phyloP scores from a whole-genome alignment of 768 basidiomycete genomes.

The Leucogyrophana mollusca region DNA sequence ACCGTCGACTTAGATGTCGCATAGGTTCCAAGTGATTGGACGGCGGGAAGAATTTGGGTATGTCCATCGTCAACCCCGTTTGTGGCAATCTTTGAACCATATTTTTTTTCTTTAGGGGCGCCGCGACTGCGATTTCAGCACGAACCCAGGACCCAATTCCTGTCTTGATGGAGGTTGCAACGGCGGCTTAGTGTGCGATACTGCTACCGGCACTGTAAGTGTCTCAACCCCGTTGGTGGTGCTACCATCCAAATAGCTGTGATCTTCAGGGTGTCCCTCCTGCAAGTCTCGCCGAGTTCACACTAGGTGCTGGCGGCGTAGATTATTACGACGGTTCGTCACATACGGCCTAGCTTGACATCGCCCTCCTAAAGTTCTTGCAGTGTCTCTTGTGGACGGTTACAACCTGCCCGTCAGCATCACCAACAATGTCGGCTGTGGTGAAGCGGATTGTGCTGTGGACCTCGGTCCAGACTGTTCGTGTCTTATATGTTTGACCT shows the following conservation, averaged over 20 bases:
- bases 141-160: constrained; percentile 49
- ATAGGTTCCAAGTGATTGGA: constrained; percentile 63
- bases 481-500: constrained; percentile 1
- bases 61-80: too few species aligned
- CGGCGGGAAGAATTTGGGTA: constrained; percentile 65
- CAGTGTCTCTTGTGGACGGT: constrained; percentile 67
- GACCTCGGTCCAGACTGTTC: constrained; percentile 60
- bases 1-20: not conserved
- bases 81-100: not conserved
- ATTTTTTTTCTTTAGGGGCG: constrained; percentile 37
- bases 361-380: not conserved
- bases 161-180: constrained; percentile 69
- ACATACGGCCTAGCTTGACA: not conserved
- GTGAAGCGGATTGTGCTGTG: constrained; percentile 55
- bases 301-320: constrained; percentile 40
- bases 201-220: constrained; percentile 46
- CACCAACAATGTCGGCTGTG: constrained; percentile 54
- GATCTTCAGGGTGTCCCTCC: constrained; percentile 57
- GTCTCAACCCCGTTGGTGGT: too few species aligned
- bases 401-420: constrained; percentile 63
- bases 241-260: constrained; percentile 2
- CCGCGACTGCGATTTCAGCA: constrained; percentile 60
- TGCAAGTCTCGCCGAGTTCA: constrained; percentile 68
- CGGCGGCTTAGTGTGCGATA: constrained; percentile 61
- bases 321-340: constrained; percentile 63